phyloP scores from a whole-genome alignment of 2,329 filamentous ascomycete species.

The Lasiodiplodia gonubiensis region DNA sequence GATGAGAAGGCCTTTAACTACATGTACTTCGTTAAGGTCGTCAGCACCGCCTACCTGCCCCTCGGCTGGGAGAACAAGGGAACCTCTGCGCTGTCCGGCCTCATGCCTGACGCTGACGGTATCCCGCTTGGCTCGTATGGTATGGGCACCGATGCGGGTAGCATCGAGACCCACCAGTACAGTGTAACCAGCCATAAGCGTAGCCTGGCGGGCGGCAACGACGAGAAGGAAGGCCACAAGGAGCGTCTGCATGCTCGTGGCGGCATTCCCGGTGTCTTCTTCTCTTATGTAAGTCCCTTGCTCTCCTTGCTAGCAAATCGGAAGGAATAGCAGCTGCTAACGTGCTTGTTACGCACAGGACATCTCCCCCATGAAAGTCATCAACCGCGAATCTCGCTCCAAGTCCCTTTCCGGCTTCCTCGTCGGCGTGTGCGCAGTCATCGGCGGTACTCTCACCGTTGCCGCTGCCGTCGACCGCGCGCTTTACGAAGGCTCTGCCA shows the following conservation, averaged over 20 bases:
- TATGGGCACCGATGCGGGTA: slow-evolving; percentile 71
- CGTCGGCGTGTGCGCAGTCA: slow-evolving; percentile 90
- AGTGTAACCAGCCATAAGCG: slow-evolving; percentile 96
- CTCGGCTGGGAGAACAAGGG: slow-evolving; percentile 79
- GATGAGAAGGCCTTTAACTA: slow-evolving; percentile 88
- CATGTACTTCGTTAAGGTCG: slow-evolving; percentile 99
- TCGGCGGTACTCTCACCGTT: slow-evolving; percentile 93
- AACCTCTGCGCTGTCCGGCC: slow-evolving; percentile 34
- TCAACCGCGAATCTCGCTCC: slow-evolving; percentile 88
- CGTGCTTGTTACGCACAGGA: slow-evolving; percentile 62
- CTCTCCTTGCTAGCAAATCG: background rate
- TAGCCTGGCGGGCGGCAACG: slow-evolving; percentile 81
- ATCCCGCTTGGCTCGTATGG: slow-evolving; percentile 47
- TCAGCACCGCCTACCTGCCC: slow-evolving; percentile 92
- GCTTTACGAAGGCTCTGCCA: slow-evolving; percentile 83
- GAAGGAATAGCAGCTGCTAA: background rate
- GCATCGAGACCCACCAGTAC: slow-evolving; percentile 97
- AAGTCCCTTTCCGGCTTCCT: slow-evolving; percentile 94
- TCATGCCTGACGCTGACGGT: slow-evolving; percentile 38
- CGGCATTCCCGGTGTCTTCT: slow-evolving; percentile 97
- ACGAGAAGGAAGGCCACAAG: slow-evolving; percentile 85
- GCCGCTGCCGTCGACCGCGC: slow-evolving; percentile 91
- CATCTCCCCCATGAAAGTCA: slow-evolving; percentile 99
- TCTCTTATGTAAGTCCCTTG: slow-evolving; percentile 79
- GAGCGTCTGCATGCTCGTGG: slow-evolving; percentile 88